Evolutionary conservation across 106 monocot species (phyloP).

Genomic region (Allium fistulosum): DNA sequence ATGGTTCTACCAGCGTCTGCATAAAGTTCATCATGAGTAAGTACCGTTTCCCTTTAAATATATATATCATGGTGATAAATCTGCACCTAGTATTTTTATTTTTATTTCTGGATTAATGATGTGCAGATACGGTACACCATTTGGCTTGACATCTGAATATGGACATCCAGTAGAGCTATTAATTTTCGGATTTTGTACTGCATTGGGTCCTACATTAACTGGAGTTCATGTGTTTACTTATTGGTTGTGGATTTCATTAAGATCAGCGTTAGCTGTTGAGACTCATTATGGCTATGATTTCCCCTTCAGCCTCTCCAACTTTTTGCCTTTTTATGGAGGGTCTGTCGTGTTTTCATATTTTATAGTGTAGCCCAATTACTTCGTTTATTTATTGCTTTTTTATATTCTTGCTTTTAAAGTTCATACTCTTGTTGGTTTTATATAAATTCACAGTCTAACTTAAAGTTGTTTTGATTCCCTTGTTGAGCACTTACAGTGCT

Average conservation of each 20-base stretch:
- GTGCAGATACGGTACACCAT: conserved; percentile 51
- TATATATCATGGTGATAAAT: too few relatives aligned
- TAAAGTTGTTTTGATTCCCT: neutral
- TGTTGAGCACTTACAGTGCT: conserved; percentile 18
- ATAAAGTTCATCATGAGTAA: conserved; percentile 64
- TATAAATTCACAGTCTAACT: neutral
- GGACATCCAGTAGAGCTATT: conserved; percentile 86
- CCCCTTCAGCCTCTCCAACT: conserved; percentile 89
- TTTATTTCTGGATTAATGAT: too few relatives aligned
- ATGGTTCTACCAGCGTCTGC: conserved; percentile 58
- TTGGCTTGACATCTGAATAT: conserved; percentile 87
- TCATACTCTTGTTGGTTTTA: too few relatives aligned
- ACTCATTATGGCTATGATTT: conserved; percentile 84
- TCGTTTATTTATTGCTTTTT: neutral
- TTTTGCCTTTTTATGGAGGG: conserved; percentile 86
- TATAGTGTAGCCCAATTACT: neutral
- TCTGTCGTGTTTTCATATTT: conserved; percentile 11
- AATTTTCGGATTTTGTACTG: conserved; percentile 76
- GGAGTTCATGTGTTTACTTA: conserved; percentile 75
- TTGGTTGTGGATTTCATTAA: conserved; percentile 85
- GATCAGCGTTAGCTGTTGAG: conserved; percentile 80
- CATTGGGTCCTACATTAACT: conserved; percentile 76
- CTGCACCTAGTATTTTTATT: too few relatives aligned
- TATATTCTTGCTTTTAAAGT: neutral
- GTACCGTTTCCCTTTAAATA: neutral